Percentiles rank a stretch among this genome's conserved stretches.
Conservation (phyloP, 805 yeast genomes). For the Saccharomycopsis sp. region DNA sequence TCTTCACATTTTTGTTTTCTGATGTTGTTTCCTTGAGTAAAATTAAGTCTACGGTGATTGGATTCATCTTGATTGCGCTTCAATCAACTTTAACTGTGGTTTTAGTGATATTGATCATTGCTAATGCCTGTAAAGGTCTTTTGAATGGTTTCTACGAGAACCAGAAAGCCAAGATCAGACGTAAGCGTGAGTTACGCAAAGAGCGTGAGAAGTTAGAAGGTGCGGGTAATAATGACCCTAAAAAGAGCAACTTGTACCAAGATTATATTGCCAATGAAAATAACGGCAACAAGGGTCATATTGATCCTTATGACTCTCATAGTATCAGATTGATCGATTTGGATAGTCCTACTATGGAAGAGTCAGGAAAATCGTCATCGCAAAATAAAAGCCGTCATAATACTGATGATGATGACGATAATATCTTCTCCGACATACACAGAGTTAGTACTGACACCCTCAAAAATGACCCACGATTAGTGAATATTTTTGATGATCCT, state of each 20-base stretch:
- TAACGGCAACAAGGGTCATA: slow-evolving; percentile 1
- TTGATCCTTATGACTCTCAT: slow-evolving; percentile 4
- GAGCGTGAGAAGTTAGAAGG: neutral
- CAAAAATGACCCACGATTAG: neutral
- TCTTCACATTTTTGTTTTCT: slow-evolving; percentile 27
- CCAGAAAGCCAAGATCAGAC: slow-evolving; percentile 5
- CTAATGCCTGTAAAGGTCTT: slow-evolving; percentile 18
- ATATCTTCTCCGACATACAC: neutral
- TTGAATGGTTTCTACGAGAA: slow-evolving; percentile 8
- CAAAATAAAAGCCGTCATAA: neutral
- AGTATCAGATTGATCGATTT: slow-evolving; percentile 16
- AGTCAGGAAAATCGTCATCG: neutral
- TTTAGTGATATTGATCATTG: slow-evolving; percentile 25
- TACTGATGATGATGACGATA: neutral
- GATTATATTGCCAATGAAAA: neutral
- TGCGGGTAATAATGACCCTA: neutral
- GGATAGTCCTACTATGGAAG: slow-evolving; percentile 9
- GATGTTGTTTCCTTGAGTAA: slow-evolving; percentile 25
- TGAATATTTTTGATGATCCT: neutral
- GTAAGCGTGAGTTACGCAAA: slow-evolving; percentile 2
- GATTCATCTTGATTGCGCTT: slow-evolving; percentile 27
- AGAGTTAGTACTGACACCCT: neutral
- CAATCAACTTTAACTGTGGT: slow-evolving; percentile 27
- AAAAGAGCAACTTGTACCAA: neutral
- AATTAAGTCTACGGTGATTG: slow-evolving; percentile 27